A percentile compares a stretch with the other conserved stretches of the same genome.
phyloP scores from a whole-genome alignment of 2,329 filamentous ascomycete species.

The Penicillium sp. region DNA sequence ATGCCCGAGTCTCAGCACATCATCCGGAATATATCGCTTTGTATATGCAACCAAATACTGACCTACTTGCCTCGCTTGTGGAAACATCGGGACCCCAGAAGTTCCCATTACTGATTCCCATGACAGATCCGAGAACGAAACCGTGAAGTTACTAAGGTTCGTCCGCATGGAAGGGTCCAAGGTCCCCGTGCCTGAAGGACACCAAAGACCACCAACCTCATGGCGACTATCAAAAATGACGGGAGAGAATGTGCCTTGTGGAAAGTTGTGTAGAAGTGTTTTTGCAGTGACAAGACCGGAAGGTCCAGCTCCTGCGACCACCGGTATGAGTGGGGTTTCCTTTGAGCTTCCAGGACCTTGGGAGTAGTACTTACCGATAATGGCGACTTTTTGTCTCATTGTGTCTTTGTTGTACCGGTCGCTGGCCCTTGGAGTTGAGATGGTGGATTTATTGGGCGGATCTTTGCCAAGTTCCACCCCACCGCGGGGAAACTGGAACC shows the following conservation, averaged over 20 bases:
- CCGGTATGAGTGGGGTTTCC: conserved; percentile 5
- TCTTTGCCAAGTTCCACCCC: background rate
- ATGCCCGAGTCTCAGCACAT: conserved; percentile 52
- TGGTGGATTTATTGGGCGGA: background rate
- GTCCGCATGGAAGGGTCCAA: conserved; percentile 59
- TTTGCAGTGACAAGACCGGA: conserved; percentile 71
- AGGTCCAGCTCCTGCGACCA: conserved; percentile 61
- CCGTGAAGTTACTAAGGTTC: conserved; percentile 76
- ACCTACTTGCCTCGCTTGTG: conserved; percentile 74
- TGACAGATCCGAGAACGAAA: conserved; percentile 61
- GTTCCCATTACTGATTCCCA: conserved; percentile 58
- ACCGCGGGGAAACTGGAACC: background rate
- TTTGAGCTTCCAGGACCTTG: background rate
- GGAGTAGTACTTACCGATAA: conserved; percentile 49
- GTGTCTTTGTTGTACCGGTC: background rate
- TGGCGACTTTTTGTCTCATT: conserved; percentile 50
- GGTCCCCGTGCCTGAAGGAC: conserved; percentile 2
- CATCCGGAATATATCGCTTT: conserved; percentile 54
- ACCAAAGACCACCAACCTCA: conserved; percentile 75
- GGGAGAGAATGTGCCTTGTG: conserved; percentile 59
- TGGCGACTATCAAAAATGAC: conserved; percentile 67
- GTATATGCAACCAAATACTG: conserved; percentile 68
- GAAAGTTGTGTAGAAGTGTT: conserved; percentile 63
- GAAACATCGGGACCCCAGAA: conserved; percentile 60
- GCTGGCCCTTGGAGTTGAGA: background rate